phyloP scores from a whole-genome alignment of 2,329 filamentous ascomycete genomes.

The Aspergillus fischeri region DNA sequence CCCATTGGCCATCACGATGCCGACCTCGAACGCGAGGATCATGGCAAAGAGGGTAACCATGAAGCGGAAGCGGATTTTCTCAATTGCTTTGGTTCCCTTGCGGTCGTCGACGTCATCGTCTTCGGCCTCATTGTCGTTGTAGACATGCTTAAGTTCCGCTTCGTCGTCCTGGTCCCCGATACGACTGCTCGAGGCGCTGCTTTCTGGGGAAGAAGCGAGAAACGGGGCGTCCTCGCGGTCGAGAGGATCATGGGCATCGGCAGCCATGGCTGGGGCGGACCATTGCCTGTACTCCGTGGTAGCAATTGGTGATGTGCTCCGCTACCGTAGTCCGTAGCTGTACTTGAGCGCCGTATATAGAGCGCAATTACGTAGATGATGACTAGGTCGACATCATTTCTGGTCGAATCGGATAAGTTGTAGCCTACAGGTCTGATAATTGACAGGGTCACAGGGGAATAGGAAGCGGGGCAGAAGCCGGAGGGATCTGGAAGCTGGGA shows the following conservation, averaged over 20 bases:
- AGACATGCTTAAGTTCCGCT: conserved; percentile 2
- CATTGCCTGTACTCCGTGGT: neutral
- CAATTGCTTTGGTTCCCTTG: conserved; percentile 10
- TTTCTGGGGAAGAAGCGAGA: conserved; percentile 14
- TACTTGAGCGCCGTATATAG: neutral
- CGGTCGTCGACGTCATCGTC: neutral
- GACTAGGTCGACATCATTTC: neutral
- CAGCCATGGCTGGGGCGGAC: conserved; percentile 16
- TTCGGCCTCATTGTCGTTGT: conserved; percentile 1
- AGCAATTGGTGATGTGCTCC: neutral
- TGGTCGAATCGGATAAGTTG: neutral
- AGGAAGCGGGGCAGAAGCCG: neutral
- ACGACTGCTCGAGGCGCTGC: neutral
- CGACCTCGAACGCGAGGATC: conserved; percentile 42
- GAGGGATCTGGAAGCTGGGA: no score
- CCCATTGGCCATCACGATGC: conserved; percentile 41
- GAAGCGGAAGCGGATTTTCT: conserved; percentile 33
- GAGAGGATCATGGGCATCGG: conserved; percentile 19
- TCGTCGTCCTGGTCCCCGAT: neutral
- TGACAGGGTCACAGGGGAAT: neutral
- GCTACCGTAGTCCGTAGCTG: neutral
- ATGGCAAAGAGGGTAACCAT: conserved; percentile 42
- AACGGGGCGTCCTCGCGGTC: conserved; percentile 33
- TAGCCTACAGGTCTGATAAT: neutral
- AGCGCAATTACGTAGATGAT: neutral